Base-by-base conservation (phyloP, 2,329 filamentous ascomycete genomes). In the Pestalotiopsis sp. region DNA sequence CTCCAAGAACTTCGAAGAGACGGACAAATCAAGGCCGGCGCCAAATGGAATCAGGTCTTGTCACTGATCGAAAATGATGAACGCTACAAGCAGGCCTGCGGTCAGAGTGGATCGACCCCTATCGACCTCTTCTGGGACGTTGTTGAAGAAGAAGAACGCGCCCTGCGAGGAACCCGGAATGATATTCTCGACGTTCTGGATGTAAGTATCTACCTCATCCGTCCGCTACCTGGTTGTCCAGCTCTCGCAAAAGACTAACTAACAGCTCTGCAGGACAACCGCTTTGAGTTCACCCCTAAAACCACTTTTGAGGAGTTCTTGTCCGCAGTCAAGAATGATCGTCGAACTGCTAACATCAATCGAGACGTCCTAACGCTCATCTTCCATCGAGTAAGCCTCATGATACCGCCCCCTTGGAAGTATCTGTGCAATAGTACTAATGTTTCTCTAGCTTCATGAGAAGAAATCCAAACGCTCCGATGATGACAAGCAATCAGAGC, bases 71-170 rank as follows among this genome's bases (percentile, higher is more conserved):
- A 93, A 74, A 85, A 92, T 67, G 96, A 99, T 76, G 87, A 91
- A 62, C 93, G 95, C 72, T 98, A 97, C 80, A 87, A 85, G 74
- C 90, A 90, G 71, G 94, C 97, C 85, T 87, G 95, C 69, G 95
- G 94, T 65, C 93, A 97, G 77, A 82, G 88, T 69, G 95, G 95
- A 67, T 97, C 95, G 4, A 92, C 90, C 4, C 93, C 96, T 14
- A 87, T 97, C 72, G 94, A 98, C 76, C 85, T 99, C 6, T 98
- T 99, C 83, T 98, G 95, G 94, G 96, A 99, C 78, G 85, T 95
- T 62, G 87, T 98, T 31, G 96, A 98, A 79, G 94, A 97, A 79
- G 94, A 98, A 79, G 95, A 99, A 77, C 90, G 93, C 68, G 90
- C 91, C n/a, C 84, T 98, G 62, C 91, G 95, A 70, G 91, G 89